phyloP scores from a whole-genome alignment of 208 protist species.

The Sergeia podlipaevii region DNA sequence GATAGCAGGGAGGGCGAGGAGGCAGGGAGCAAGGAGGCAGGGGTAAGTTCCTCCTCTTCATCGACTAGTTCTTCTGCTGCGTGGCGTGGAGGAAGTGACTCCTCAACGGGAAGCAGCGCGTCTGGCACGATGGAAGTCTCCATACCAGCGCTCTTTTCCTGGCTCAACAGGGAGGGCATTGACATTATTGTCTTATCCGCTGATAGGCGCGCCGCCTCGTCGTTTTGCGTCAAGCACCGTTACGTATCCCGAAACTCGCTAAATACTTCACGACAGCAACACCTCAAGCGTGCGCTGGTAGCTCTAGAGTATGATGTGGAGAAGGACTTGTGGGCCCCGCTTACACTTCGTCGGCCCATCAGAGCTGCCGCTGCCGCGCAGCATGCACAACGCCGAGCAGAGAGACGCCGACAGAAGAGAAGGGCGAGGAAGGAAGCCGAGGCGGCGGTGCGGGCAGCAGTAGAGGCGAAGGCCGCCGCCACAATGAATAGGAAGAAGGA shows the following conservation, averaged over 20 bases:
- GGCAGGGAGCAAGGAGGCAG: too few relatives aligned
- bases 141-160: constrained; percentile 10
- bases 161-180: constrained; percentile 38
- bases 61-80: too few relatives aligned
- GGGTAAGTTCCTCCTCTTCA: too few relatives aligned
- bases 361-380: constrained; percentile 16
- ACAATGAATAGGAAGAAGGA: background rate
- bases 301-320: constrained; percentile 46
- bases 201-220: constrained; percentile 29
- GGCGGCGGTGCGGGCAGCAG: constrained; percentile 7
- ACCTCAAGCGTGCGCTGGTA: constrained; percentile 24
- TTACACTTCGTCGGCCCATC: constrained; percentile 29
- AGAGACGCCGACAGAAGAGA: background rate
- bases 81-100: too few relatives aligned
- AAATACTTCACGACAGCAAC: background rate
- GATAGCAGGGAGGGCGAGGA: too few relatives aligned
- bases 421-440: background rate
- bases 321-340: constrained; percentile 39
- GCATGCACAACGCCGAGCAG: constrained; percentile 7
- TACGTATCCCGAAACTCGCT: constrained; percentile 17
- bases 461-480: background rate
- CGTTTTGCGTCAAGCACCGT: constrained; percentile 32
- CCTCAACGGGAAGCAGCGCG: too few relatives aligned
- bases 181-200: constrained; percentile 39
- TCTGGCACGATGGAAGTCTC: too few relatives aligned